Percentiles rank a stretch among this genome's conserved stretches.
These are phyloP conservation scores for Macrocystidia cucumis DNA, from an alignment of 1,284 basidiomycete species.

Conservation along the genomic window DNA sequence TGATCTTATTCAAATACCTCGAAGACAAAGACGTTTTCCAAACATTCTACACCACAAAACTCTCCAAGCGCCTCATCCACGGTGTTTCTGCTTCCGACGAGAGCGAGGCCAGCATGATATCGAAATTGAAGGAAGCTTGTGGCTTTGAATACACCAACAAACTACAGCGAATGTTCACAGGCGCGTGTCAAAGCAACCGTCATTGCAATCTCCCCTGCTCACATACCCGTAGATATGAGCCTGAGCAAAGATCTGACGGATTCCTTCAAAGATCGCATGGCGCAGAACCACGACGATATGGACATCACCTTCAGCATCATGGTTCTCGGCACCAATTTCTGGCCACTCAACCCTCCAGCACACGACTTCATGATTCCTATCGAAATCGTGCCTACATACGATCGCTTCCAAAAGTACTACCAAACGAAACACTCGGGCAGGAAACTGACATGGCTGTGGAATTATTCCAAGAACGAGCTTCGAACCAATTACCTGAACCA, in stretches of 20 bases:
- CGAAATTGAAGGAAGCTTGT: constrained; percentile 96
- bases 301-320: constrained; percentile 91
- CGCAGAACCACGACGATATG: constrained; percentile 76
- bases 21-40: constrained; percentile 99
- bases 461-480: constrained; percentile 94
- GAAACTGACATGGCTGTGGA: constrained; percentile 97
- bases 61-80: constrained; percentile 93
- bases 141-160: constrained; percentile 99
- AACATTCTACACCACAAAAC: constrained; percentile 96
- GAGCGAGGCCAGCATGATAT: constrained; percentile 97
- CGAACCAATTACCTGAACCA: constrained; percentile 89
- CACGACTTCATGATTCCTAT: constrained; percentile 88
- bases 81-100: constrained; percentile 94
- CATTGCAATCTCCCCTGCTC: neutral
- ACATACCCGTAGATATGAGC: constrained; percentile 69
- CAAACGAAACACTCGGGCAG: constrained; percentile 91
- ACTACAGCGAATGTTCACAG: constrained; percentile 97
- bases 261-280: constrained; percentile 93
- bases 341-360: constrained; percentile 82
- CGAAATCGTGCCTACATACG: constrained; percentile 83
- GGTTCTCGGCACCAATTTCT: constrained; percentile 94
- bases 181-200: constrained; percentile 31
- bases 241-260: constrained; percentile 95
- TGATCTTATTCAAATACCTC: constrained; percentile 98
- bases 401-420: constrained; percentile 93